Base-by-base conservation (phyloP, 2,329 filamentous ascomycete genomes). In the Sphaerulina populicola region DNA sequence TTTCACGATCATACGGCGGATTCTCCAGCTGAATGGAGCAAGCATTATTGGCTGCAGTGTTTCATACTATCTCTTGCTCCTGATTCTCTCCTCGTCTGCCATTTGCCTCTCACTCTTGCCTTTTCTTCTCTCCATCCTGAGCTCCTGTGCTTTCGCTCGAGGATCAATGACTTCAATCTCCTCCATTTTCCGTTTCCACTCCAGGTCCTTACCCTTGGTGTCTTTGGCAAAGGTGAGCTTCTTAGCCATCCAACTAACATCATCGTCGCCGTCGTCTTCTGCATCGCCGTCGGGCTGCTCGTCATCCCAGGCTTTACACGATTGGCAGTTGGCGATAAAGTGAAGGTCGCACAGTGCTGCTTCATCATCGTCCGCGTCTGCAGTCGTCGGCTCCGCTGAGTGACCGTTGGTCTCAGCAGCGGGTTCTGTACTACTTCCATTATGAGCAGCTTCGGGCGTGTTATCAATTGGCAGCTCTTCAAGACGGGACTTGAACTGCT, bases 311-410 rank as follows among this genome's bases (percentile, higher is more conserved):
- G 84, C 80, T 52, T 80, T 82, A 68, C 93, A 97, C 40, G 88
- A 95, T 66, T 95, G 88, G 68, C 93, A 98, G 62, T 94, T 87
- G 44, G 86, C 86, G 57, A 98, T 94, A 68, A 97, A 98, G 67
- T 98, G 93, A 33, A 98, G 72, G 67, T 97, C 93, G 65, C 93
- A 98, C 3, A 94, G 75, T 44, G 77, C 77, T 2, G 81, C 83
- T 66, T 94, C 88, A 6, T 67, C 64, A 36, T 85, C 81, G 2
- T 83, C 83, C 55, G 65, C 68, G 30, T 72, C 67, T 18, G 49
- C 35, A 2, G 47, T 54, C 14, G 36, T 38, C 3, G 50, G 49
- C 44, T 14, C 44, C 1, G 39, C 45, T 18, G 53, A 40, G 43
- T 49, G 51, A 11, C 47, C 51, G 36, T 58, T 42, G 3, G 47